Percentiles rank a stretch among this genome's conserved stretches.
These are phyloP conservation scores for Neodidymelliopsis sp. DNA, from an alignment of 2,329 filamentous ascomycete genomes.

Conservation along the genomic window DNA sequence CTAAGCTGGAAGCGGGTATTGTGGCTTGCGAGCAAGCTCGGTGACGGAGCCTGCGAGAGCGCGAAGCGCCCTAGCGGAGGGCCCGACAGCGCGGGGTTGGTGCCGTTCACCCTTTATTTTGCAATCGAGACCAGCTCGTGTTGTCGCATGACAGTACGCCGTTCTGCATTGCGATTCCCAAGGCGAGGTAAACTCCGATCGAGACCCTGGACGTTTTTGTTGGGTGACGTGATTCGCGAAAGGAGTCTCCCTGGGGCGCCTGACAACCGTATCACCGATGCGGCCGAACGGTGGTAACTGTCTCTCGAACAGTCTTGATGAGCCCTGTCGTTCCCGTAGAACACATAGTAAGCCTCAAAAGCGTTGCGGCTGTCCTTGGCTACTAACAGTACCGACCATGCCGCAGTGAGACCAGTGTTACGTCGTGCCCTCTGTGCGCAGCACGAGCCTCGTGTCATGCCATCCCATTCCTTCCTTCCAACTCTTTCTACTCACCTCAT, in stretches of 20 bases:
- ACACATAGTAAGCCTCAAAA: background rate
- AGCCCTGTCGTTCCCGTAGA: background rate
- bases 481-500: background rate
- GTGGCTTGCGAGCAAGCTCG: conserved; percentile 15
- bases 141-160: background rate
- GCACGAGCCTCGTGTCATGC: too few relatives aligned
- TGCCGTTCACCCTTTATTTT: background rate
- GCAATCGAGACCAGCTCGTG: background rate
- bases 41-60: conserved; percentile 21
- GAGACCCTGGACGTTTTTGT: background rate
- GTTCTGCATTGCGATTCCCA: background rate
- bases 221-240: background rate
- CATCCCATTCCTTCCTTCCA: background rate
- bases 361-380: background rate
- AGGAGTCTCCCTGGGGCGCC: background rate
- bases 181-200: conserved; percentile 1
- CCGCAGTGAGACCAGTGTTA: too few relatives aligned
- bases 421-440: too few relatives aligned
- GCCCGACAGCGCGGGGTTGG: background rate
- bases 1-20: conserved; percentile 1
- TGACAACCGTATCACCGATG: conserved; percentile 3
- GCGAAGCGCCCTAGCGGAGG: conserved; percentile 23
- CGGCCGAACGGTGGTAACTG: conserved; percentile 2
- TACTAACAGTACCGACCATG: too few relatives aligned
- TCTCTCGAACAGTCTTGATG: background rate